Evolutionary conservation across 1,139 yeast species (phyloP).

Genomic region (Yamadazyma spencermartinsiae): DNA sequence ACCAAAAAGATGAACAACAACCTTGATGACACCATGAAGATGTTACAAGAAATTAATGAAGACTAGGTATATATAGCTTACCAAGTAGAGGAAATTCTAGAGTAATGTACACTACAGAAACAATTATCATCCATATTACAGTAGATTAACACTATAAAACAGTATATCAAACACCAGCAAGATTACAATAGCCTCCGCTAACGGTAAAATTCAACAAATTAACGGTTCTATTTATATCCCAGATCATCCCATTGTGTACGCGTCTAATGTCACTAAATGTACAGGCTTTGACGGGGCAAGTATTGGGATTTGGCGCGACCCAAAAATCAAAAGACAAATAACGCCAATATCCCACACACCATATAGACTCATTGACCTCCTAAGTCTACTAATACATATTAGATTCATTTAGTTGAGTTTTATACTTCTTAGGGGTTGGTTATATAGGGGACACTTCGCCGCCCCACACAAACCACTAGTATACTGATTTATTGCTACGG

Average conservation of each 20-base stretch:
- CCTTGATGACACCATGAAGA: constrained; percentile 39
- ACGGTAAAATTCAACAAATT: too few relatives aligned
- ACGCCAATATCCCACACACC: neutral
- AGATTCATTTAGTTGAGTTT: too few relatives aligned
- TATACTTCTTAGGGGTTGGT: too few relatives aligned
- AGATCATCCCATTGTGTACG: neutral
- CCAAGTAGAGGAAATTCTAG: neutral
- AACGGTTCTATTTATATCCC: neutral
- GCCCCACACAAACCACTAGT: too few relatives aligned
- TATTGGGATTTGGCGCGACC: neutral
- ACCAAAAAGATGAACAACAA: constrained; percentile 32
- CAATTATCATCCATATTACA: too few relatives aligned
- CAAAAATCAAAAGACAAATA: neutral
- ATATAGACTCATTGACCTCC: too few relatives aligned
- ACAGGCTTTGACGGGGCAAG: constrained; percentile 1
- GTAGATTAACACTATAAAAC: too few relatives aligned
- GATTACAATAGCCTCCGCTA: too few relatives aligned
- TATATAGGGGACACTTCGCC: too few relatives aligned
- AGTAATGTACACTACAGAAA: too few relatives aligned
- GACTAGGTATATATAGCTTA: neutral
- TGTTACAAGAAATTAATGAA: constrained; percentile 34
- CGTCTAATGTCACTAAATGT: neutral
- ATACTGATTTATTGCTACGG: neutral
- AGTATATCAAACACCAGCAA: too few relatives aligned
- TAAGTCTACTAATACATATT: too few relatives aligned